phyloP scores from a whole-genome alignment of 1,284 basidiomycete species.

The Paramarasmius palmivorus region DNA sequence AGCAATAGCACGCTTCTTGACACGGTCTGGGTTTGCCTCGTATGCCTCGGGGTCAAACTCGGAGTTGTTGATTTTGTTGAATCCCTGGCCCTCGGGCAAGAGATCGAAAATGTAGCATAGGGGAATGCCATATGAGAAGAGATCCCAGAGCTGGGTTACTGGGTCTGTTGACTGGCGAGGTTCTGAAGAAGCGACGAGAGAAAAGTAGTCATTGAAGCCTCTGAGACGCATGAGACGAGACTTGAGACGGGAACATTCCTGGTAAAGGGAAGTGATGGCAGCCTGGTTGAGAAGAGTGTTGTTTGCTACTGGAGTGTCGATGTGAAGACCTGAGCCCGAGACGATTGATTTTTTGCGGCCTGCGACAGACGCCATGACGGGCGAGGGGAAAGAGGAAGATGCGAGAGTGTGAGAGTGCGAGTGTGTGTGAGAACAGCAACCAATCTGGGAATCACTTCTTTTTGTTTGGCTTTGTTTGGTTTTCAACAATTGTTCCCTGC shows the following conservation, averaged over 20 bases:
- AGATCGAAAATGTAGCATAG: constrained; percentile 96
- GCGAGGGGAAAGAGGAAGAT: constrained; percentile 21
- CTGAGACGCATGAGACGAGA: constrained; percentile 74
- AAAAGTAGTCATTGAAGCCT: constrained; percentile 70
- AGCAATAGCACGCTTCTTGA: constrained; percentile 79
- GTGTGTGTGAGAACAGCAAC: background rate
- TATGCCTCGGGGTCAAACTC: constrained; percentile 59
- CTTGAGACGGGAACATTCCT: constrained; percentile 80
- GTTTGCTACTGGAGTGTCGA: constrained; percentile 73
- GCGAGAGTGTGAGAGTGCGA: constrained; percentile 17
- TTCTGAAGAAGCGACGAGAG: constrained; percentile 54
- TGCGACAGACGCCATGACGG: constrained; percentile 64
- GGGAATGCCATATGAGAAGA: constrained; percentile 90
- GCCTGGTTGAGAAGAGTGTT: constrained; percentile 86
- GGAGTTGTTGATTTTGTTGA: constrained; percentile 71
- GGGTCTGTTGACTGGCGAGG: constrained; percentile 78
- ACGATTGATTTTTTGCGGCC: constrained; percentile 83
- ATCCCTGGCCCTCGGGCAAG: constrained; percentile 61
- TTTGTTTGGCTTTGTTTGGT: too few species aligned
- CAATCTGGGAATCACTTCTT: too few species aligned
- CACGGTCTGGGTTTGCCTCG: constrained; percentile 71
- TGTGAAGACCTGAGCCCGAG: constrained; percentile 62
- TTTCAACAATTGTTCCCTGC: too few species aligned
- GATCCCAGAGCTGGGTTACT: constrained; percentile 93
- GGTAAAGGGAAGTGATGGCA: constrained; percentile 83